Conservation (phyloP, 2,329 filamentous ascomycete species). For the Aspergillus luchuensis region DNA sequence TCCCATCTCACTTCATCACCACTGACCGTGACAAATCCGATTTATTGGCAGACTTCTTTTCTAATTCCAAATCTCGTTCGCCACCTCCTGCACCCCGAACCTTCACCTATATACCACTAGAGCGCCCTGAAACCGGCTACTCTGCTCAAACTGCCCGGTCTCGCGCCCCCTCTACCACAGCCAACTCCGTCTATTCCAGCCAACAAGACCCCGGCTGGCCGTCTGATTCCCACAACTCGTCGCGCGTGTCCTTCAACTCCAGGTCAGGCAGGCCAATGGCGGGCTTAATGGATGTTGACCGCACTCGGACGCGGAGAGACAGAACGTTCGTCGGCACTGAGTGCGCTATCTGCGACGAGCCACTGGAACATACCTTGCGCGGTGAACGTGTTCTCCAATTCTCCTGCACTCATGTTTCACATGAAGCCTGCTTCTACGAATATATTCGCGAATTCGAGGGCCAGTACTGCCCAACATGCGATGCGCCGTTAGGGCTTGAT, state of each 20-base stretch:
- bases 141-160: conserved; percentile 31
- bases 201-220: conserved; percentile 21
- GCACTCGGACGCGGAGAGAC: conserved; percentile 78
- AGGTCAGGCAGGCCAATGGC: conserved; percentile 54
- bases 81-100: conserved; percentile 34
- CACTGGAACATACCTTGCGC: conserved; percentile 88
- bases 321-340: conserved; percentile 93
- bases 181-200: conserved; percentile 23
- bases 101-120: conserved; percentile 29
- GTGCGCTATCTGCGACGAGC: conserved; percentile 96
- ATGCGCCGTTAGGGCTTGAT: conserved; percentile 87
- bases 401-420: conserved; percentile 93
- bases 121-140: conserved; percentile 33
- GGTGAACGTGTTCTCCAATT: conserved; percentile 95
- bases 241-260: conserved; percentile 41
- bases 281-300: conserved; percentile 71
- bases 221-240: conserved; percentile 32
- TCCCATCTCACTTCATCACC: conserved; percentile 12
- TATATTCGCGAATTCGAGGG: conserved; percentile 94
- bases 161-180: conserved; percentile 29
- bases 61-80: conserved; percentile 37
- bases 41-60: conserved; percentile 32
- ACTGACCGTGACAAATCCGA: conserved; percentile 21
- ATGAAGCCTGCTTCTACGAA: conserved; percentile 98
- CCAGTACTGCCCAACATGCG: conserved; percentile 91